Evolutionary conservation across 2,329 filamentous ascomycete species (phyloP).

Genomic region (Trichoderma hamatum): DNA sequence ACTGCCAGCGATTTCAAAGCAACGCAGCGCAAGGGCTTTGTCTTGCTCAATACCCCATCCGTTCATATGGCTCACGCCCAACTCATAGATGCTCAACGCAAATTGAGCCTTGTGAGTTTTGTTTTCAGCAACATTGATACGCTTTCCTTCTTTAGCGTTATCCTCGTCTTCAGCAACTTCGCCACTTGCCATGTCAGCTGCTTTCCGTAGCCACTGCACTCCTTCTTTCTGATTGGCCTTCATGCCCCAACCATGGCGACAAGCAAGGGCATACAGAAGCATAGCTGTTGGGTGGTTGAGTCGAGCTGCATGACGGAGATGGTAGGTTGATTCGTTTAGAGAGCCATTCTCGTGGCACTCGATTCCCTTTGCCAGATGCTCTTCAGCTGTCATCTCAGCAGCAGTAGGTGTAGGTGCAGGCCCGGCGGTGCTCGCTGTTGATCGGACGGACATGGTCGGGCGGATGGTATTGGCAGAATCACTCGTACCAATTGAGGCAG

Average conservation of each 20-base stretch:
- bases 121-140: slow-evolving; percentile 67
- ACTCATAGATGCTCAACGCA: slow-evolving; percentile 91
- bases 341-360: slow-evolving; percentile 85
- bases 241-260: slow-evolving; percentile 97
- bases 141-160: slow-evolving; percentile 62
- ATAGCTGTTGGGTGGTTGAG: slow-evolving; percentile 89
- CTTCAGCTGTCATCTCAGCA: slow-evolving; percentile 76
- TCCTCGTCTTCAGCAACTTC: slow-evolving; percentile 85
- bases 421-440: slow-evolving; percentile 58
- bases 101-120: slow-evolving; percentile 91
- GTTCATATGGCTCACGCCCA: slow-evolving; percentile 96
- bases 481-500: slow-evolving; percentile 54
- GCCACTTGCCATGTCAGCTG: slow-evolving; percentile 78
- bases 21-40: slow-evolving; percentile 81
- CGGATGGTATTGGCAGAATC: slow-evolving; percentile 59
- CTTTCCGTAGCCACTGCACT: slow-evolving; percentile 88
- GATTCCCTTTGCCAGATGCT: slow-evolving; percentile 89
- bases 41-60: slow-evolving; percentile 97
- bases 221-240: slow-evolving; percentile 87
- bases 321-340: slow-evolving; percentile 92
- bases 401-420: slow-evolving; percentile 62
- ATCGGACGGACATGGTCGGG: slow-evolving; percentile 46
- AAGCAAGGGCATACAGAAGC: slow-evolving; percentile 93
- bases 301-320: slow-evolving; percentile 84
- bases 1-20: slow-evolving; percentile 94